Evolutionary conservation across 129 eudicot species (phyloP), one percentile per base, ranked within the genome.

Genomic region (Flaveria sonorensis): DNA sequence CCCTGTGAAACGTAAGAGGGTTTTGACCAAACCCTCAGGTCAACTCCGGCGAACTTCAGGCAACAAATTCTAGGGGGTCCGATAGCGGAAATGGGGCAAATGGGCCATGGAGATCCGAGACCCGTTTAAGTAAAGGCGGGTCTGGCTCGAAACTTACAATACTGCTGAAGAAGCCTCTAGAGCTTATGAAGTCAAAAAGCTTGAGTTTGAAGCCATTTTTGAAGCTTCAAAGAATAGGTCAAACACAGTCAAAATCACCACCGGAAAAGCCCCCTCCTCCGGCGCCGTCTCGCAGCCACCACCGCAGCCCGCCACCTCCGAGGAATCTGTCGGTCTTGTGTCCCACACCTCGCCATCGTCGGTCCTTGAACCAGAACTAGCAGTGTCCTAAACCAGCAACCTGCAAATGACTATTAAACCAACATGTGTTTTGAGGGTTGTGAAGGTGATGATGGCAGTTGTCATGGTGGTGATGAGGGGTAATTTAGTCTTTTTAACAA

Each of bases 71-170:
- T 70, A 85, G 48, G 97, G 97, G 3, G 97, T 92, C 55, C 82
- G 97, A 10, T 90, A 82, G 80, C 70, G 97, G 10, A 89, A 87
- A 81, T 92, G 96, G 95, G 97, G 97, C 0, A 92, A 92, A 80
- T 92, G 96, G 96, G 97, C 97, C 0, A 96, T 96, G 66, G 97
- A 92, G 39, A 92, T 92, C 30, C 90, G 96, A 0, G 96, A 92
- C 77, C 97, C 97, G 43, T 81, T 86, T 71, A 72, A 73, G 63
- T 79, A 76, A 0, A 81, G 81, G 19, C 79, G 96, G 86, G 76
- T 87, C 5, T 92, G 97, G 97, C 77, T 92, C 51, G 97, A 96
- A 1, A 92, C 97, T 56, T 92, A 75, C 40, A 68, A 76, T 60
- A 89, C 92, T 2, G 87, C 94, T 57, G 92, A 87, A 75, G 91